A percentile compares a stretch with the other conserved stretches of the same genome.
Evolutionary conservation across 371 early-diverging fungal species (phyloP).

Genomic region (Quaeritorhiza haematococci): DNA sequence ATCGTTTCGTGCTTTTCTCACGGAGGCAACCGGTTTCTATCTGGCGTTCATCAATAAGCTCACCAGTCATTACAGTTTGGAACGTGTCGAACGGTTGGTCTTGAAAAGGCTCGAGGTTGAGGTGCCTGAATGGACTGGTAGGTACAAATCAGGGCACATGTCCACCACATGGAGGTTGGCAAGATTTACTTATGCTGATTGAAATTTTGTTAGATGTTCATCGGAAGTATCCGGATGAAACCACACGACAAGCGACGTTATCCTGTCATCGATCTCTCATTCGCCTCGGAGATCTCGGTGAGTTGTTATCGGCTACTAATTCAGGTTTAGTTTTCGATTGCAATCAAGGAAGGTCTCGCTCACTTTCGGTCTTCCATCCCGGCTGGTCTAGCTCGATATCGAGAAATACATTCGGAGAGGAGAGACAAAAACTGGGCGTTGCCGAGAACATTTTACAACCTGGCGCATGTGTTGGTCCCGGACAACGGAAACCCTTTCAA

Average conservation of each 20-base stretch:
- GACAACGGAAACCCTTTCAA: slow-evolving; percentile 57
- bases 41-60: slow-evolving; percentile 42
- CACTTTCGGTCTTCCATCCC: no score
- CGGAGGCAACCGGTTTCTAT: slow-evolving; percentile 51
- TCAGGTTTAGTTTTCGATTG: not conserved
- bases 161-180: no score
- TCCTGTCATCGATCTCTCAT: slow-evolving; percentile 49
- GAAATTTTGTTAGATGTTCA: not conserved
- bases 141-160: no score
- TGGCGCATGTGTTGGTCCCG: slow-evolving; percentile 50
- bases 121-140: no score
- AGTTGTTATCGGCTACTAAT: slow-evolving; percentile 6
- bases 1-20: slow-evolving; percentile 44
- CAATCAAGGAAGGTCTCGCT: not conserved
- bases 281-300: slow-evolving; percentile 56
- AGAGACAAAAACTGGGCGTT: slow-evolving; percentile 41
- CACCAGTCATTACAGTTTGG: slow-evolving; percentile 30
- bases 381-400: slow-evolving; percentile 44
- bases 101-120: slow-evolving; percentile 6
- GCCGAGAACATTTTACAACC: slow-evolving; percentile 48
- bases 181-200: slow-evolving; percentile 10
- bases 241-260: no score
- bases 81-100: slow-evolving; percentile 22
- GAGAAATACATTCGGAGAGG: slow-evolving; percentile 44
- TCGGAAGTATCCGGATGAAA: no score